These are phyloP conservation scores for Cercophora sp. DNA, from an alignment of 495 filamentous ascomycete species.

Conservation along the genomic window DNA sequence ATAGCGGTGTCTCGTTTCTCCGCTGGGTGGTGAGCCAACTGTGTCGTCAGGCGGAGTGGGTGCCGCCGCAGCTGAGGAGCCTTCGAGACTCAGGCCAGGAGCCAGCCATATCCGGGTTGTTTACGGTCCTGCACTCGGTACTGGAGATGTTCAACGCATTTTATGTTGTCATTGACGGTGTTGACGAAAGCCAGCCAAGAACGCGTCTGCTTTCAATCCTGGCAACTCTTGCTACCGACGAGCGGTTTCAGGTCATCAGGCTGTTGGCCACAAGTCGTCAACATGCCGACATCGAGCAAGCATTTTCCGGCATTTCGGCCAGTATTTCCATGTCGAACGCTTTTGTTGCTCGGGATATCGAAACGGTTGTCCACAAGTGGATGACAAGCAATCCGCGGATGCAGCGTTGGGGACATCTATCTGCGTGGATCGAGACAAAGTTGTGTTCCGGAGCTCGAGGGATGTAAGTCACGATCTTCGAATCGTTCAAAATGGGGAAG, in stretches of 20 bases:
- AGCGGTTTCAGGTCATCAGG: slow-evolving; percentile 31
- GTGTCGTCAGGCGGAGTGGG: slow-evolving; percentile 23
- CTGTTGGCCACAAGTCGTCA: slow-evolving; percentile 39
- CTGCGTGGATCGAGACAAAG: slow-evolving; percentile 21
- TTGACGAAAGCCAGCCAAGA: slow-evolving; percentile 17
- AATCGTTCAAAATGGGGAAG: neutral
- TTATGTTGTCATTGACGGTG: slow-evolving; percentile 31
- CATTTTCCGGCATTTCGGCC: slow-evolving; percentile 11
- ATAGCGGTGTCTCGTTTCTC: slow-evolving; percentile 27
- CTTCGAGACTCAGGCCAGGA: slow-evolving; percentile 6
- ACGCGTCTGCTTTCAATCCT: slow-evolving; percentile 19
- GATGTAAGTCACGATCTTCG: slow-evolving; percentile 21
- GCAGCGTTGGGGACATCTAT: slow-evolving; percentile 18
- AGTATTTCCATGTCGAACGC: slow-evolving; percentile 29
- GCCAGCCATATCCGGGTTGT: slow-evolving; percentile 9
- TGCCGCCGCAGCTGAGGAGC: slow-evolving; percentile 17
- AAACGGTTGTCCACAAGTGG: slow-evolving; percentile 25
- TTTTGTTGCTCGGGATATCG: slow-evolving; percentile 26
- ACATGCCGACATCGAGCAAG: slow-evolving; percentile 34
- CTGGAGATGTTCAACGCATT: slow-evolving; percentile 9
- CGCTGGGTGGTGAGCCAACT: slow-evolving; percentile 27
- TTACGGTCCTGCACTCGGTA: slow-evolving; percentile 6
- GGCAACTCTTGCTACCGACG: slow-evolving; percentile 22
- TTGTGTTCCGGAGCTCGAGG: slow-evolving; percentile 29
- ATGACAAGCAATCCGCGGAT: slow-evolving; percentile 21